These are phyloP conservation scores for Aspergillus aculeatinus DNA, from an alignment of 2,329 filamentous ascomycete species.

Conservation along the genomic window DNA sequence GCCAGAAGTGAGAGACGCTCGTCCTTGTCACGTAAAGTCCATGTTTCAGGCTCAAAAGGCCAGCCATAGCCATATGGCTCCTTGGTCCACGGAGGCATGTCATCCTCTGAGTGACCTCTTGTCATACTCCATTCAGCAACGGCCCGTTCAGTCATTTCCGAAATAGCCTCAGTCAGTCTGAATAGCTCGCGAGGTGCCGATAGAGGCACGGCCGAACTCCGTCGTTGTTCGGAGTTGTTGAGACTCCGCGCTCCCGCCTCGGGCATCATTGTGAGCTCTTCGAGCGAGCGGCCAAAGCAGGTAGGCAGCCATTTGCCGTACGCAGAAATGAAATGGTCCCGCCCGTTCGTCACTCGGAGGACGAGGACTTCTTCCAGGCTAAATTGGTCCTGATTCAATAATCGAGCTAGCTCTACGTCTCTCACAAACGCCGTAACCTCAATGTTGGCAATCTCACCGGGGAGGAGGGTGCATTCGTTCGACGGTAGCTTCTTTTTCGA, in stretches of 20 bases:
- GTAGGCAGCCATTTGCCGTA: conserved; percentile 76
- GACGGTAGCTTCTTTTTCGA: conserved; percentile 27
- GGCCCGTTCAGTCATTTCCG: conserved; percentile 57
- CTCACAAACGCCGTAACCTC: conserved; percentile 67
- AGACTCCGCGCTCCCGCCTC: conserved; percentile 74
- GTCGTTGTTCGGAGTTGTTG: conserved; percentile 33
- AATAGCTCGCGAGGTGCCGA: conserved; percentile 89
- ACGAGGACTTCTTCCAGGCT: conserved; percentile 84
- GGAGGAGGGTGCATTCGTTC: conserved; percentile 67
- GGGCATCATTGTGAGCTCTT: conserved; percentile 82
- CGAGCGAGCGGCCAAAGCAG: conserved; percentile 80
- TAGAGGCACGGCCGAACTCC: conserved; percentile 53
- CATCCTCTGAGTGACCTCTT: conserved; percentile 37
- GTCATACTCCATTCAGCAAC: conserved; percentile 65
- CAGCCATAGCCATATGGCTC: conserved; percentile 50
- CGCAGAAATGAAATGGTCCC: conserved; percentile 88
- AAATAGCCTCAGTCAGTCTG: conserved; percentile 78
- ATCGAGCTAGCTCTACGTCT: conserved; percentile 61
- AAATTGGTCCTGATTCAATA: conserved; percentile 67
- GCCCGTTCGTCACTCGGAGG: conserved; percentile 75
- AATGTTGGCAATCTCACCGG: conserved; percentile 76
- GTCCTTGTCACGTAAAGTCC: conserved; percentile 43
- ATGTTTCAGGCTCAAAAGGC: conserved; percentile 58
- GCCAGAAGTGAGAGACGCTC: conserved; percentile 47
- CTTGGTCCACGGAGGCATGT: conserved; percentile 51